Conservation (phyloP, 768 basidiomycete species). For the Podaxis carcinomalis region DNA sequence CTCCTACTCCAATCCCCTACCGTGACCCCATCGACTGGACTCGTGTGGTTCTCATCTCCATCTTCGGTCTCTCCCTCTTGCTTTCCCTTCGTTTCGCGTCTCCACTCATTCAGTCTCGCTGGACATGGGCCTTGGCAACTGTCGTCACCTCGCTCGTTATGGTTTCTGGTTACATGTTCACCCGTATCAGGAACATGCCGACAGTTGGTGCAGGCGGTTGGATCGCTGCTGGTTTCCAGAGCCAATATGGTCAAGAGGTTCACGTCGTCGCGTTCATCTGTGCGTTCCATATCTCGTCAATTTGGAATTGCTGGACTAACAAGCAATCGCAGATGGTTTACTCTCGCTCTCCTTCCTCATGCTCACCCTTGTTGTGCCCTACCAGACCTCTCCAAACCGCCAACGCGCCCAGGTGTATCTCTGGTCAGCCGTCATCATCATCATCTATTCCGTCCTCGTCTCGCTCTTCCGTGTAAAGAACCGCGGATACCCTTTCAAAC, state of each 20-base stretch:
- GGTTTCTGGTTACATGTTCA: constrained; percentile 96
- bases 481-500: constrained; percentile 79
- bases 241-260: constrained; percentile 90
- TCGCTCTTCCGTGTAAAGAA: constrained; percentile 91
- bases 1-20: constrained; percentile 81
- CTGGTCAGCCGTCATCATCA: constrained; percentile 77
- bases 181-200: constrained; percentile 80
- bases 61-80: constrained; percentile 41
- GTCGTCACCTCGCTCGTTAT: constrained; percentile 70
- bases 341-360: constrained; percentile 76
- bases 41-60: constrained; percentile 42
- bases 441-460: constrained; percentile 84
- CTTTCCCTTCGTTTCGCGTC: constrained; percentile 56
- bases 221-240: constrained; percentile 87
- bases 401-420: constrained; percentile 88
- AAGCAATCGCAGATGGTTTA: constrained; percentile 65
- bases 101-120: constrained; percentile 65
- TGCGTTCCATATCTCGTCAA: constrained; percentile 36
- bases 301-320: constrained; percentile 7
- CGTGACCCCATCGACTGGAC: constrained; percentile 73
- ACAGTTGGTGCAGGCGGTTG: constrained; percentile 59
- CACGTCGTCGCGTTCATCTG: constrained; percentile 84
- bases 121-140: constrained; percentile 68
- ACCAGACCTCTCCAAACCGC: constrained; percentile 62
- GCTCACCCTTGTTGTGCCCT: constrained; percentile 78